Evolutionary conservation across 108 stramenopile species (phyloP).

Genomic region (Cyclostephanos tholiformis): DNA sequence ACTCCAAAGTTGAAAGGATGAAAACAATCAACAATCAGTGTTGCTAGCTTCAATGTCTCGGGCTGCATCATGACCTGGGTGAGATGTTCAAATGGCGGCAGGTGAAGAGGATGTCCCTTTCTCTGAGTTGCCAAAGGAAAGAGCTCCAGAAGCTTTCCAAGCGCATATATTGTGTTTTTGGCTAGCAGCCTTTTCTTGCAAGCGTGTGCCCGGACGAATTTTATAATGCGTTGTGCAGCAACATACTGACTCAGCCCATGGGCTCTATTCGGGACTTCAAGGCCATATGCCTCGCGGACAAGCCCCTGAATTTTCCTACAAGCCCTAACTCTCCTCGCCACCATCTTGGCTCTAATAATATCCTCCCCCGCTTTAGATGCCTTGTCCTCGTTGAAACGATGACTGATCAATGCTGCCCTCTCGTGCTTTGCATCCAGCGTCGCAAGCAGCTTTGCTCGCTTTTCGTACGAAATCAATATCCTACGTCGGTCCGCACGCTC

Average conservation of each 20-base stretch:
- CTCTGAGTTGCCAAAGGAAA: slow-evolving; percentile 4
- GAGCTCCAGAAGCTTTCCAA: slow-evolving; percentile 13
- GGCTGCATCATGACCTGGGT: slow-evolving; percentile 35
- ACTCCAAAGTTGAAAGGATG: slow-evolving; percentile 10
- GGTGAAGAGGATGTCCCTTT: background rate
- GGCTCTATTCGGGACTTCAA: background rate
- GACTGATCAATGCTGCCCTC: slow-evolving; percentile 10
- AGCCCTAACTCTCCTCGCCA: slow-evolving; percentile 33
- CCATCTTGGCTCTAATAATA: slow-evolving; percentile 30
- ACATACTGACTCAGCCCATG: slow-evolving; percentile 25
- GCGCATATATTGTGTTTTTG: background rate
- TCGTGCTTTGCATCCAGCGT: slow-evolving; percentile 37
- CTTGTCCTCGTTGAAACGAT: slow-evolving; percentile 17
- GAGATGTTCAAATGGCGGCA: slow-evolving; percentile 23
- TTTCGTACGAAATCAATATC: slow-evolving; percentile 26
- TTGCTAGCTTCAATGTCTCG: slow-evolving; percentile 20
- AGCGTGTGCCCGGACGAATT: slow-evolving; percentile 13
- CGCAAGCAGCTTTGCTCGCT: slow-evolving; percentile 17
- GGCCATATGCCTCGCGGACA: slow-evolving; percentile 17
- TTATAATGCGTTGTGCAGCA: slow-evolving; percentile 29
- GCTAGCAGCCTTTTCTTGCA: slow-evolving; percentile 16
- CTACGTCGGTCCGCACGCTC: slow-evolving; percentile 34
- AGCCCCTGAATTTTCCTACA: slow-evolving; percentile 23
- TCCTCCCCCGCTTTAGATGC: slow-evolving; percentile 29
- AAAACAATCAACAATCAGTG: slow-evolving; percentile 19